phyloP scores from a whole-genome alignment of 805 yeast genomes.

The Metschnikowia picachoensis region DNA sequence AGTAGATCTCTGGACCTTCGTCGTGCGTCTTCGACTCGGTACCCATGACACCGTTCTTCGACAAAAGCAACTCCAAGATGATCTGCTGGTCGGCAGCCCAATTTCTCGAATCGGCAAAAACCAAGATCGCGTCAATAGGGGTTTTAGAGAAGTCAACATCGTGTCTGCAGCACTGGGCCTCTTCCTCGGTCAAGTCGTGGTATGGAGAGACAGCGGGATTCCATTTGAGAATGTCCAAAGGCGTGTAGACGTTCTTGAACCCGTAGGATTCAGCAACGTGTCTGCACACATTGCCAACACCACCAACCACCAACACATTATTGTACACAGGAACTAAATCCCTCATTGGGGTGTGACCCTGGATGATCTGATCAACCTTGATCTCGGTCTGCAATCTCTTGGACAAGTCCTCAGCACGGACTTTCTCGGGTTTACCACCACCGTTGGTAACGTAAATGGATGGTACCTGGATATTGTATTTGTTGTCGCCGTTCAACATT shows the following conservation, averaged over 20 bases:
- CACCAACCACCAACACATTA: constrained; percentile 84
- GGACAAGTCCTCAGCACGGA: constrained; percentile 68
- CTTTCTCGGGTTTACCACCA: constrained; percentile 80
- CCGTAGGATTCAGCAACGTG: constrained; percentile 82
- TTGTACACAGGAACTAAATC: constrained; percentile 65
- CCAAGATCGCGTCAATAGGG: constrained; percentile 75
- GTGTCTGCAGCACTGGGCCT: constrained; percentile 43
- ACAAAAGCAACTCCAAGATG: constrained; percentile 72
- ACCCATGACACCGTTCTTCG: constrained; percentile 80
- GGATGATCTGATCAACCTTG: constrained; percentile 77
- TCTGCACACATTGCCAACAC: constrained; percentile 80
- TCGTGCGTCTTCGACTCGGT: constrained; percentile 65
- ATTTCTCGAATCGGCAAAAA: constrained; percentile 87
- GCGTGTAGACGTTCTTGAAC: constrained; percentile 75
- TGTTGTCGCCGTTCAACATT: constrained; percentile 72
- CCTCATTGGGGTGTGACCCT: constrained; percentile 92
- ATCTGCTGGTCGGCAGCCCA: constrained; percentile 95
- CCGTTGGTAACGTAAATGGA: constrained; percentile 84
- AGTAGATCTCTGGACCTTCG: constrained; percentile 79
- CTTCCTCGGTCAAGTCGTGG: constrained; percentile 73
- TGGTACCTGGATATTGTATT: constrained; percentile 70
- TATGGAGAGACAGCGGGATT: constrained; percentile 84
- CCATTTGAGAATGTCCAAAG: constrained; percentile 81
- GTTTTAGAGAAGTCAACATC: constrained; percentile 64
- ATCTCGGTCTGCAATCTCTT: constrained; percentile 57